Evolutionary conservation across 2,329 filamentous ascomycete genomes (phyloP).

Genomic region (Xylariaceae sp.): DNA sequence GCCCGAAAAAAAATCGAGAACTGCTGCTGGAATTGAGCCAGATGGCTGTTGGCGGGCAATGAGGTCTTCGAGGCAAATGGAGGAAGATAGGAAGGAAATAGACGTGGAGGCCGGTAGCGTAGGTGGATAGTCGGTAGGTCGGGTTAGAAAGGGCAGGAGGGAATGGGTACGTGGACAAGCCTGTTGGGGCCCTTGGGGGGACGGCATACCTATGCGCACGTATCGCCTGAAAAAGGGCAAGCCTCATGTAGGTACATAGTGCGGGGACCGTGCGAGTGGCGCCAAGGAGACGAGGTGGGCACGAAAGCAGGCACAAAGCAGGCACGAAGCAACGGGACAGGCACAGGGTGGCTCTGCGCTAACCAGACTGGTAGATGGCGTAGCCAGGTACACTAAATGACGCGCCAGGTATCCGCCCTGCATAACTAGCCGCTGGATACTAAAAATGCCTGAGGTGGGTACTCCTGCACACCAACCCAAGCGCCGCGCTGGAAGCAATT

Average conservation of each 20-base stretch:
- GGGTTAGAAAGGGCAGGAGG: slow-evolving; percentile 1
- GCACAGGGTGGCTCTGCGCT: too few species aligned
- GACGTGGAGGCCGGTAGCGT: slow-evolving; percentile 22
- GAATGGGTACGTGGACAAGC: slow-evolving; percentile 16
- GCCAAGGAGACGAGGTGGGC: neutral
- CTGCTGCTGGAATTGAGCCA: slow-evolving; percentile 57
- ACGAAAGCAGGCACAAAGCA: too few species aligned
- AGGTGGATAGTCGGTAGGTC: slow-evolving; percentile 1
- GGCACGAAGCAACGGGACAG: too few species aligned
- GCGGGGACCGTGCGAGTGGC: neutral
- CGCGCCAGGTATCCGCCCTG: too few species aligned
- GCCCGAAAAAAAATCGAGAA: slow-evolving; percentile 39
- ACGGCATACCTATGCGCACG: neutral
- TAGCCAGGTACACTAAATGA: too few species aligned
- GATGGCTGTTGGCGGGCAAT: slow-evolving; percentile 30
- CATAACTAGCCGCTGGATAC: too few species aligned
- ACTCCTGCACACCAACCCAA: too few species aligned
- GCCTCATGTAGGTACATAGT: neutral
- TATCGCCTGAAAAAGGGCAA: neutral
- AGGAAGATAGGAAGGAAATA: slow-evolving; percentile 25
- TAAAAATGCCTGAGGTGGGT: too few species aligned
- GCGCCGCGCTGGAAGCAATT: too few species aligned
- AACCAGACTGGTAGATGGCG: too few species aligned
- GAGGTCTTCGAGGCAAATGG: slow-evolving; percentile 24
- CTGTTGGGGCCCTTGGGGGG: slow-evolving; percentile 12